These are phyloP conservation scores for Mariannaea elegans DNA, from an alignment of 2,329 filamentous ascomycete genomes.

Conservation along the genomic window DNA sequence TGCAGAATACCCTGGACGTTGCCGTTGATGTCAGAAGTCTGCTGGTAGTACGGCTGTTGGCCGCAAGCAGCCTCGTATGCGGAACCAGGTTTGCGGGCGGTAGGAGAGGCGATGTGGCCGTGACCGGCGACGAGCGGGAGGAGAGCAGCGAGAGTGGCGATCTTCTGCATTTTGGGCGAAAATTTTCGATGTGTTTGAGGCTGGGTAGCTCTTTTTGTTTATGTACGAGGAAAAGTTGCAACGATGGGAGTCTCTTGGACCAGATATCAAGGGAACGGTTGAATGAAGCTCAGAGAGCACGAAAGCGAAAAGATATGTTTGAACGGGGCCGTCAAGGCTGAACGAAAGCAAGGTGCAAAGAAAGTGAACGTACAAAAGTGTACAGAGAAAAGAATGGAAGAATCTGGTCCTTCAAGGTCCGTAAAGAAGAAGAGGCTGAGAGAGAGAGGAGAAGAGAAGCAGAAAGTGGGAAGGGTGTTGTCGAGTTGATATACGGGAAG, in stretches of 20 bases:
- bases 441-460: not conserved
- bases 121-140: slow-evolving; percentile 51
- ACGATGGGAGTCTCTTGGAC: slow-evolving; percentile 38
- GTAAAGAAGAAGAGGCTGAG: slow-evolving; percentile 39
- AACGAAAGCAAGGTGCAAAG: slow-evolving; percentile 39
- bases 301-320: slow-evolving; percentile 15
- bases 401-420: slow-evolving; percentile 45
- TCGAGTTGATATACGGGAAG: slow-evolving; percentile 36
- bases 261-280: slow-evolving; percentile 37
- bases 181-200: not conserved
- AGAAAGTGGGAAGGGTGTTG: slow-evolving; percentile 3
- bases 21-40: slow-evolving; percentile 47
- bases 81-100: slow-evolving; percentile 51
- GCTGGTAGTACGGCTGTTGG: slow-evolving; percentile 48
- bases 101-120: slow-evolving; percentile 53
- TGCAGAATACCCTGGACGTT: slow-evolving; percentile 50
- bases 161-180: slow-evolving; percentile 34
- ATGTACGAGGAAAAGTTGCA: slow-evolving; percentile 2
- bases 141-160: slow-evolving; percentile 36
- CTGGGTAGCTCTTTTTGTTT: not conserved
- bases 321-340: slow-evolving; percentile 43
- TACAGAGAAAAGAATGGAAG: slow-evolving; percentile 42
- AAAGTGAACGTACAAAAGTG: slow-evolving; percentile 40
- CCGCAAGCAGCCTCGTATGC: slow-evolving; percentile 57
- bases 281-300: slow-evolving; percentile 26